phyloP scores from a whole-genome alignment of 352 stramenopile genomes.

The Globisporangium mamillatum region DNA sequence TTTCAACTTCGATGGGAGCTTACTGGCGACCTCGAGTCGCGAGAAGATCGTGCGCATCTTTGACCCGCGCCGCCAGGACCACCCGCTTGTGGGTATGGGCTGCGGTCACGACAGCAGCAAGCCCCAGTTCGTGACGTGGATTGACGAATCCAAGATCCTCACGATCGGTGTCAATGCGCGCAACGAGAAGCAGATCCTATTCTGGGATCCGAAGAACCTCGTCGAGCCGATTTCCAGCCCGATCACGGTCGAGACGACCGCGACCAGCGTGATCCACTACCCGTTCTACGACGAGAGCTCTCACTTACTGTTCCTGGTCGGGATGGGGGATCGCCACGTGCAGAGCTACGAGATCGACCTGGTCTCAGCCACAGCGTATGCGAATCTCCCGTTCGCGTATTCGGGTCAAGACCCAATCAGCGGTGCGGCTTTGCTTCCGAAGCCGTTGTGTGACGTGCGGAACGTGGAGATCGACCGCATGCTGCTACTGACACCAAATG shows the following conservation, averaged over 20 bases:
- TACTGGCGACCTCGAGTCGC: constrained; percentile 67
- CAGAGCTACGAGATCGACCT: constrained; percentile 74
- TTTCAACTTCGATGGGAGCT: constrained; percentile 59
- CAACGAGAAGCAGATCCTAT: constrained; percentile 64
- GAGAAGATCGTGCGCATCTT: constrained; percentile 76
- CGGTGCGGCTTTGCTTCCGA: constrained; percentile 59
- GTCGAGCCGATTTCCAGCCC: constrained; percentile 54
- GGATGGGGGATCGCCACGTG: constrained; percentile 60
- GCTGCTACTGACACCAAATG: constrained; percentile 53
- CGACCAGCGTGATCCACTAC: constrained; percentile 44
- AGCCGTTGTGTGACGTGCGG: constrained; percentile 57
- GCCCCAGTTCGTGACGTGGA: constrained; percentile 69
- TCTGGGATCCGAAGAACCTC: constrained; percentile 74
- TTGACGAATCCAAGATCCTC: constrained; percentile 36
- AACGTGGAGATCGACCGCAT: constrained; percentile 66
- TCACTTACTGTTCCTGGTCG: constrained; percentile 64
- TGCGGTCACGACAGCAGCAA: constrained; percentile 70
- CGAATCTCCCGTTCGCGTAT: constrained; percentile 66
- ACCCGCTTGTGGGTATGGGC: constrained; percentile 57
- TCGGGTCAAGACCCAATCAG: constrained; percentile 46
- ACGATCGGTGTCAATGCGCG: constrained; percentile 57
- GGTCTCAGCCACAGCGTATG: constrained; percentile 32
- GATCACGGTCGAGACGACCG: constrained; percentile 33
- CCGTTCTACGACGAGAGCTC: constrained; percentile 72
- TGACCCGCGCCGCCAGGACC: constrained; percentile 45